Evolutionary conservation across 2,329 filamentous ascomycete genomes (phyloP).

Genomic region (Colletotrichum chrysophilum): DNA sequence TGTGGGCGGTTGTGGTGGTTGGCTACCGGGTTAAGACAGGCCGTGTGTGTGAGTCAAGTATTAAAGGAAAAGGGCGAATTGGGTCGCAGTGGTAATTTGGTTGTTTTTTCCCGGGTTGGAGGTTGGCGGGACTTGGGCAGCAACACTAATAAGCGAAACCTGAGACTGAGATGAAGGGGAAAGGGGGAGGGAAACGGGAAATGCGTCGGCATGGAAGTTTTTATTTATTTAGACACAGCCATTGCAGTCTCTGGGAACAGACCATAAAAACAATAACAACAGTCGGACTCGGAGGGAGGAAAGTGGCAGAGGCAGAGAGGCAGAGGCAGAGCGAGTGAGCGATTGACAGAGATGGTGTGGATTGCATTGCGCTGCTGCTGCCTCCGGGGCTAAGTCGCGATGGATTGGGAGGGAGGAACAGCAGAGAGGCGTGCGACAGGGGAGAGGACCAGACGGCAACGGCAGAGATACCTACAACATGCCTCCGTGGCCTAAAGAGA

Average conservation of each 20-base stretch:
- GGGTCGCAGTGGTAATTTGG: slow-evolving; percentile 12
- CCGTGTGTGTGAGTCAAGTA: slow-evolving; percentile 21
- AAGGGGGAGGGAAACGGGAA: neutral
- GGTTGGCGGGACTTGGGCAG: slow-evolving; percentile 3
- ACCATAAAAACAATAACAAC: neutral
- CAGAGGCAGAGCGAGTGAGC: neutral
- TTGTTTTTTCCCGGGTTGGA: neutral
- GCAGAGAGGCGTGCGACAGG: neutral
- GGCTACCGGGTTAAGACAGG: slow-evolving; percentile 13
- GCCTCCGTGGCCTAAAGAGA: slow-evolving; percentile 4
- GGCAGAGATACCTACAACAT: slow-evolving; percentile 6
- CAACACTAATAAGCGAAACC: neutral
- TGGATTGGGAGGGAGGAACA: slow-evolving; percentile 11
- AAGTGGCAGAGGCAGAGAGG: neutral
- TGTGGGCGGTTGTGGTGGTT: slow-evolving; percentile 12
- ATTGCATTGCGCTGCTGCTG: slow-evolving; percentile 17
- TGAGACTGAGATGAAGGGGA: slow-evolving; percentile 3
- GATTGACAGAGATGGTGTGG: slow-evolving; percentile 13
- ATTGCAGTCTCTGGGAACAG: slow-evolving; percentile 2
- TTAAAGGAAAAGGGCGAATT: slow-evolving; percentile 17
- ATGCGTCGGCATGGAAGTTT: slow-evolving; percentile 5
- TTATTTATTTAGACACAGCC: slow-evolving; percentile 21
- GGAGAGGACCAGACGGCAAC: slow-evolving; percentile 6
- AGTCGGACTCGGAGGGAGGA: neutral
- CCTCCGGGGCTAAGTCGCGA: slow-evolving; percentile 13